A percentile compares a stretch with the other conserved stretches of the same genome.
These are phyloP conservation scores for Tylopilus vinaceipallidus DNA, from an alignment of 768 basidiomycete genomes.

Conservation along the genomic window DNA sequence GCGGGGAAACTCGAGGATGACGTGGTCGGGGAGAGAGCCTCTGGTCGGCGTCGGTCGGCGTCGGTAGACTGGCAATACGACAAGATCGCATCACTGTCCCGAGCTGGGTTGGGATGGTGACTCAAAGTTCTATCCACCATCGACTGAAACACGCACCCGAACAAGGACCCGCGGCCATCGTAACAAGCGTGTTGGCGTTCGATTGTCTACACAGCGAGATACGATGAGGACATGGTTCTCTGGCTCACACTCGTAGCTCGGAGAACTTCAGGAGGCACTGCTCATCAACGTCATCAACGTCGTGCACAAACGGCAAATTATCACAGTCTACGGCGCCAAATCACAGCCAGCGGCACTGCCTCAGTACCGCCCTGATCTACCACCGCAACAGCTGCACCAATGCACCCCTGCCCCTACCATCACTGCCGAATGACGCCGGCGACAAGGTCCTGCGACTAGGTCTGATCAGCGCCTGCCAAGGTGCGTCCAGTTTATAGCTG, in stretches of 20 bases:
- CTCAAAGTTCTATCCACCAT: not conserved
- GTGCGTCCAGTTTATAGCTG: not conserved
- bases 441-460: slow-evolving; percentile 3
- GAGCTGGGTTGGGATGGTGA: slow-evolving; percentile 7
- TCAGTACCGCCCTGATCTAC: slow-evolving; percentile 15
- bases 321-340: slow-evolving; percentile 8
- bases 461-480: not conserved
- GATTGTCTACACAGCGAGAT: slow-evolving; percentile 14
- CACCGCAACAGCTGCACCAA: not conserved
- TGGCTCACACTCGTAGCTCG: not conserved
- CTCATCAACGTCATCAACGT: slow-evolving; percentile 6
- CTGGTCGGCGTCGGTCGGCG: not conserved
- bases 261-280: slow-evolving; percentile 2
- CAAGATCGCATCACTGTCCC: slow-evolving; percentile 44
- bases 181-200: not conserved
- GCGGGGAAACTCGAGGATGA: slow-evolving; percentile 36
- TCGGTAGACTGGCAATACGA: slow-evolving; percentile 58
- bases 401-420: not conserved
- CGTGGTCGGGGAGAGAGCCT: slow-evolving; percentile 12
- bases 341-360: slow-evolving; percentile 26
- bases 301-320: not conserved
- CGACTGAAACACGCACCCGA: slow-evolving; percentile 15
- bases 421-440: not conserved
- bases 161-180: not conserved
- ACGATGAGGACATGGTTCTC: slow-evolving; percentile 1